Evolutionary conservation across 2,329 filamentous ascomycete genomes (phyloP), one percentile per base, ranked within the genome.

Genomic region (Exophiala bonariae): DNA sequence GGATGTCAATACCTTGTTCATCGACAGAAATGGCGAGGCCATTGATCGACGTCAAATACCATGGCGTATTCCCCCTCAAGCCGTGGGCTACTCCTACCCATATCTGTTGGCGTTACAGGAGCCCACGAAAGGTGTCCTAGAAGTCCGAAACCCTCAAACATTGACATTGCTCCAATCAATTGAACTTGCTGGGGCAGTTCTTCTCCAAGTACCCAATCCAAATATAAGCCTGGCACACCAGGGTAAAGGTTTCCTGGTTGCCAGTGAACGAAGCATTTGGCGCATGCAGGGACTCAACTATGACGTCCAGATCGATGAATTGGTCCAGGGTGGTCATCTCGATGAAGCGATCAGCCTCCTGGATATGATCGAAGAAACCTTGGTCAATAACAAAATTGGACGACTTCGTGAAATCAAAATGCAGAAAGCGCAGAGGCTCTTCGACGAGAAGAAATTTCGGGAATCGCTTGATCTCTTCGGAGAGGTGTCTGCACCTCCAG

Each of bases 211-310:
- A 19, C 89, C 91, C 0, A 90, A 95, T 40, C 91, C 92, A 0
- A 95, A 89, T 16, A 86, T 92, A 55, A 96, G 92, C 62, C 75
- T 99, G n/a, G 89, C 92, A 0, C 93, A 99, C 69, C 91, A 90
- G 1, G 93, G 89, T 3, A 99, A 99, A 65, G 92, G 91, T 0
- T 99, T 99, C 60, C 80, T 97, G 49, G 90, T 97, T 41, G 86
- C 86, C 16, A 96, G 92, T 63, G 93, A 97, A 46, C 80, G 93
- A 35, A 86, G 80, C 26, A 87, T 99, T 30, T 99, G 93, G 93
- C 86, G 93, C 59, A 97, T 99, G 93, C 88, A 85, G 54, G 87
- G 92, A 3, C 83, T 91, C 30, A 87, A 91, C 56, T 99, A 99
- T 63, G 89, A 96, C 64, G 83, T 84, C 2, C 93, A 99, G 63